phyloP scores from a whole-genome alignment of 1,284 basidiomycete species.

The Trametes polyzona region DNA sequence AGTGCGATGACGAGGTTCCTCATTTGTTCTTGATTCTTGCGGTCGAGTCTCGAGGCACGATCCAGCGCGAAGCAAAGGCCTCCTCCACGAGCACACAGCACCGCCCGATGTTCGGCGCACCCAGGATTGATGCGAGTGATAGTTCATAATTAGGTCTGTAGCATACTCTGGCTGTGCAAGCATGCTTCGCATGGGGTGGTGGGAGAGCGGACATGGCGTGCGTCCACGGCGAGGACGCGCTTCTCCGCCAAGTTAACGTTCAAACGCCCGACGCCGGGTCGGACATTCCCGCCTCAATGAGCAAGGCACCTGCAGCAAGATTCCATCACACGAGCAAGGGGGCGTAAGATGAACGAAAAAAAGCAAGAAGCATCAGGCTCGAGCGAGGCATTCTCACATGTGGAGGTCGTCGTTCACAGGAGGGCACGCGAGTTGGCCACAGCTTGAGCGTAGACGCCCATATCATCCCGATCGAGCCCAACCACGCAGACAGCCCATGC shows the following conservation, averaged over 20 bases:
- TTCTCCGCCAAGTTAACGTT: slow-evolving; percentile 9
- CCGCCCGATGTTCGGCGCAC: background rate
- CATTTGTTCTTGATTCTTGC: too few relatives aligned
- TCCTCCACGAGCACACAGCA: background rate
- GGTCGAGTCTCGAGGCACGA: too few relatives aligned
- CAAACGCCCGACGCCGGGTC: background rate
- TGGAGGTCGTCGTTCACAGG: background rate
- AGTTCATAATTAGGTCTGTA: too few relatives aligned
- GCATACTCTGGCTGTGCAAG: slow-evolving; percentile 2
- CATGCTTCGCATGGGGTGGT: background rate
- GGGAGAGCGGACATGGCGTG: background rate
- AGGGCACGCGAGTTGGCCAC: background rate
- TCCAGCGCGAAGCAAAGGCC: too few relatives aligned
- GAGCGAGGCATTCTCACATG: too few relatives aligned
- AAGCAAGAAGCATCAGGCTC: too few relatives aligned
- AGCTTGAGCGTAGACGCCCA: background rate
- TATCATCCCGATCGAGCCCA: slow-evolving; percentile 1
- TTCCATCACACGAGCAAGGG: background rate
- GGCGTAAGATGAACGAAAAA: background rate
- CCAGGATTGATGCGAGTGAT: too few relatives aligned
- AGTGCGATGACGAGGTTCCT: too few relatives aligned
- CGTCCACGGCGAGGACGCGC: slow-evolving; percentile 1
- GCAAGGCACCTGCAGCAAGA: background rate
- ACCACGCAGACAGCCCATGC: background rate
- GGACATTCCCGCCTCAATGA: background rate